phyloP scores from a whole-genome alignment of 2,329 filamentous ascomycete species.

The Furcasterigmium sp. region DNA sequence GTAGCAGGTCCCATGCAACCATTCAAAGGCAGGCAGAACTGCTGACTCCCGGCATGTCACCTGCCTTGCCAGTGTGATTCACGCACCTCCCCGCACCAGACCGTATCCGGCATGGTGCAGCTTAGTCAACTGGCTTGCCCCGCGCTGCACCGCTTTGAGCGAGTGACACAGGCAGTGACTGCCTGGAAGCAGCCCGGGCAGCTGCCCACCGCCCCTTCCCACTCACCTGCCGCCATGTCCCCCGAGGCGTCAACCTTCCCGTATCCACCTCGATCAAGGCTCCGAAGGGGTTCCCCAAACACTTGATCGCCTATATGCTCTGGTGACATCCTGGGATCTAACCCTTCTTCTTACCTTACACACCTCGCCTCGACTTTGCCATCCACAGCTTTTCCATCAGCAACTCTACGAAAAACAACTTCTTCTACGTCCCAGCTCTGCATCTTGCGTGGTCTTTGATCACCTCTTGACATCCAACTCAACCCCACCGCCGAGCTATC shows the following conservation, averaged over 20 bases:
- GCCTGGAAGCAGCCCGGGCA: constrained; percentile 6
- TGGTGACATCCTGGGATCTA: too few relatives aligned
- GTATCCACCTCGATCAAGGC: too few relatives aligned
- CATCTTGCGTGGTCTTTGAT: too few relatives aligned
- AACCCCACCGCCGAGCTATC: constrained; percentile 8
- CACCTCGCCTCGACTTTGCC: constrained; percentile 7
- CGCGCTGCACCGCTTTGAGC: neutral
- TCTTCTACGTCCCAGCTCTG: too few relatives aligned
- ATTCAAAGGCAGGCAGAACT: neutral
- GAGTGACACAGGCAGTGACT: neutral
- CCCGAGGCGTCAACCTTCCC: constrained; percentile 12
- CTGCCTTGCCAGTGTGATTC: constrained; percentile 2
- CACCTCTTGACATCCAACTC: constrained; percentile 9
- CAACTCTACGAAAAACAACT: neutral
- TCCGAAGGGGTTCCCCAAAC: constrained; percentile 14
- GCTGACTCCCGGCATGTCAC: constrained; percentile 1
- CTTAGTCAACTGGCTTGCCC: constrained; percentile 4
- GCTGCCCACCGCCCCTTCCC: constrained; percentile 12
- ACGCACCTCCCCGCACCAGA: constrained; percentile 1
- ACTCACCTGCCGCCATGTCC: constrained; percentile 4
- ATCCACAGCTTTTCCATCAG: neutral
- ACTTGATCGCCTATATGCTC: too few relatives aligned
- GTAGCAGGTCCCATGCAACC: neutral
- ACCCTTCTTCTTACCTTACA: constrained; percentile 11
- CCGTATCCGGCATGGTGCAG: neutral